Evolutionary conservation across 495 filamentous ascomycete genomes (phyloP).

Genomic region (Talaromyces trachyspermus): DNA sequence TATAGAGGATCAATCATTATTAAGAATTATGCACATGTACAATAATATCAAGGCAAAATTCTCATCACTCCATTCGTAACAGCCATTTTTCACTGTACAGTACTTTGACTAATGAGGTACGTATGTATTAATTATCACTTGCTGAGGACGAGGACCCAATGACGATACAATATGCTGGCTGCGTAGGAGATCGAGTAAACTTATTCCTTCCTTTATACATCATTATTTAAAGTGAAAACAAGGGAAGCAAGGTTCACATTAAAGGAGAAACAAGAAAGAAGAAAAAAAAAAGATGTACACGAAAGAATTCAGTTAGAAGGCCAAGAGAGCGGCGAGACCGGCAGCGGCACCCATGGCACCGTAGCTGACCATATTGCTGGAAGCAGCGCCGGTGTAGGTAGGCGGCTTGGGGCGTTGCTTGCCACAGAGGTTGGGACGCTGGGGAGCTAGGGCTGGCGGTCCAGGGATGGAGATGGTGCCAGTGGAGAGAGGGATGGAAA

Average conservation of each 20-base stretch:
- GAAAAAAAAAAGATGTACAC: constrained; percentile 6
- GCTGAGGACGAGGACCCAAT: no score
- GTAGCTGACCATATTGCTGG: constrained; percentile 36
- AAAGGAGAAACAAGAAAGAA: background rate
- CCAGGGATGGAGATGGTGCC: constrained; percentile 18
- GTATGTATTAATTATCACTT: no score
- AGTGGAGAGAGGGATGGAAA: constrained; percentile 20
- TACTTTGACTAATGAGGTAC: no score
- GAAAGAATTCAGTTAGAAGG: constrained; percentile 25
- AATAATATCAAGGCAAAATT: no score
- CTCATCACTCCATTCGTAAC: no score
- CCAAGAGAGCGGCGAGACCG: constrained; percentile 34
- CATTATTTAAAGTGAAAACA: no score
- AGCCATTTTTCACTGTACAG: no score
- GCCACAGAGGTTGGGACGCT: constrained; percentile 13
- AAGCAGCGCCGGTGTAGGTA: constrained; percentile 40
- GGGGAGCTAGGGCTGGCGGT: constrained; percentile 5
- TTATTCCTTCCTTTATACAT: no score
- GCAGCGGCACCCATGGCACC: constrained; percentile 39
- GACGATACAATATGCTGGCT: no score
- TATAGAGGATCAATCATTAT: no score
- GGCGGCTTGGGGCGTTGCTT: constrained; percentile 16
- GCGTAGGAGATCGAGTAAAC: no score
- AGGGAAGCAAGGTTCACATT: background rate
- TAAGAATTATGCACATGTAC: no score